A percentile compares a stretch with the other conserved stretches of the same genome.
Evolutionary conservation across 169 alveolate species (phyloP).

Genomic region (Blepharisma undulans): DNA sequence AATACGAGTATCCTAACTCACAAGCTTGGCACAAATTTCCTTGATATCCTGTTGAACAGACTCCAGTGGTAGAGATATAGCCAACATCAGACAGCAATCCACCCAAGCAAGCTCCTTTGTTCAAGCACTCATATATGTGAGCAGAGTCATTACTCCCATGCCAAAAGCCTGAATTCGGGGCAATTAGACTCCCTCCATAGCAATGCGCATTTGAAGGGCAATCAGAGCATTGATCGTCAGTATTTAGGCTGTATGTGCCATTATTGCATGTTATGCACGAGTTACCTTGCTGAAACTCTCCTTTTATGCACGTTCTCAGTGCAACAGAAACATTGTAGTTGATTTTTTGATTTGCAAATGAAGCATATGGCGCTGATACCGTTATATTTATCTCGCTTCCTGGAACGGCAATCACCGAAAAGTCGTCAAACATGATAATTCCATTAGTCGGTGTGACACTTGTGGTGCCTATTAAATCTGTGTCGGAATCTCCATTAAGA

Average conservation of each 20-base stretch:
- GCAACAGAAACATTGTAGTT: background rate
- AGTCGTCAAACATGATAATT: background rate
- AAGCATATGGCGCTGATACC: background rate
- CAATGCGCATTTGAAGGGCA: background rate
- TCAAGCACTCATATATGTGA: background rate
- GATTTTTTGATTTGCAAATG: background rate
- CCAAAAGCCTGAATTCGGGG: background rate
- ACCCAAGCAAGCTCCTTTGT: slow-evolving; percentile 1
- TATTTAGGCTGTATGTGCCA: background rate
- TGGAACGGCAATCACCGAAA: background rate
- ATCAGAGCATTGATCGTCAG: background rate
- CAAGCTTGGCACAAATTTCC: slow-evolving; percentile 1
- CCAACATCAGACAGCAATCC: background rate
- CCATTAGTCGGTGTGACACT: background rate
- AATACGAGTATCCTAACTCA: background rate
- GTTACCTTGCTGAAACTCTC: background rate
- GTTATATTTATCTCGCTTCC: background rate
- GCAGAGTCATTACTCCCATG: background rate
- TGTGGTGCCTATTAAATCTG: background rate
- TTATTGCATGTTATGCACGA: background rate
- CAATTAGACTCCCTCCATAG: background rate
- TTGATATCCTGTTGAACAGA: background rate
- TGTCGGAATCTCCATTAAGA: background rate
- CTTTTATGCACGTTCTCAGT: background rate
- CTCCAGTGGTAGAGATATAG: background rate